Conservation (phyloP, 2,329 filamentous ascomycete species). For the Aspergillus brasiliensis region DNA sequence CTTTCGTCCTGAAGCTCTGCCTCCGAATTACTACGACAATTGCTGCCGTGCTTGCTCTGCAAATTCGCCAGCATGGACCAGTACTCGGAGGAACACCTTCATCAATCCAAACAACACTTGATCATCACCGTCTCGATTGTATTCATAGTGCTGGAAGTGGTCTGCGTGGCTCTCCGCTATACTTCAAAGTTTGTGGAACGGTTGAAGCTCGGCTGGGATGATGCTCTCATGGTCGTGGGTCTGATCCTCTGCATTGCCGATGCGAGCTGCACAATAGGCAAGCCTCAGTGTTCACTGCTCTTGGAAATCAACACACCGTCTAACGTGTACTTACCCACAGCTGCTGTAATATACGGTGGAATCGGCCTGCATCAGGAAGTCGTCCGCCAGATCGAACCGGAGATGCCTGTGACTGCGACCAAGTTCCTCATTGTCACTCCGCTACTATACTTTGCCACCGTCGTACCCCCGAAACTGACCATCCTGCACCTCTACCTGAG, state of each 20-base stretch:
- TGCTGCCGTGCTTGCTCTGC: no score
- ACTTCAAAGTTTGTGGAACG: slow-evolving; percentile 3
- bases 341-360: slow-evolving; percentile 2
- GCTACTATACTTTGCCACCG: slow-evolving; percentile 1
- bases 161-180: slow-evolving; percentile 1
- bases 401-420: neutral
- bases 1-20: no score
- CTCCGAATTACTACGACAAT: no score
- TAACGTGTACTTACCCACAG: neutral
- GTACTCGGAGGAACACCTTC: neutral
- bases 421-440: slow-evolving; percentile 5
- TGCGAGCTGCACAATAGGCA: neutral
- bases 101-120: neutral
- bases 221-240: slow-evolving; percentile 3
- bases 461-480: slow-evolving; percentile 5
- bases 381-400: neutral
- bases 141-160: slow-evolving; percentile 8
- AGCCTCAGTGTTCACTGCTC: no score
- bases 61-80: neutral
- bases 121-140: neutral
- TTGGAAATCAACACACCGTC: neutral
- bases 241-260: neutral
- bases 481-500: slow-evolving; percentile 7
- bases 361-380: slow-evolving; percentile 6
- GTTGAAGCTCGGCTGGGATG: slow-evolving; percentile 4